Conservation (phyloP, 805 yeast species). For the Schwanniomyces polymorphus region DNA sequence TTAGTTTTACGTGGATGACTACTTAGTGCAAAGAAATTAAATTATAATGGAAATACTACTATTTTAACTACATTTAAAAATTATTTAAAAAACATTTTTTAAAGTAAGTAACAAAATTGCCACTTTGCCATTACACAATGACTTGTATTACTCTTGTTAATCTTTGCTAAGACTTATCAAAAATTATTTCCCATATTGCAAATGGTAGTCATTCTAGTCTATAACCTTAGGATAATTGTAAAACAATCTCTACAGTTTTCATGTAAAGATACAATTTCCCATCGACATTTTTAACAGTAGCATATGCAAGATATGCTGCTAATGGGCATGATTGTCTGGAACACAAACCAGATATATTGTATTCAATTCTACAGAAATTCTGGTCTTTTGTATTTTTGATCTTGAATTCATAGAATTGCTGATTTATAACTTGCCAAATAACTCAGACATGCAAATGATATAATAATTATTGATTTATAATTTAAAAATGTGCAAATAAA, state of each 20-base stretch:
- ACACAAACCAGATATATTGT: slow-evolving; percentile 93
- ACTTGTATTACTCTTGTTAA: slow-evolving; percentile 93
- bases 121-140: no score
- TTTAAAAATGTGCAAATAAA: not conserved
- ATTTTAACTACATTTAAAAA: no score
- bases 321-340: slow-evolving; percentile 92
- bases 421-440: slow-evolving; percentile 96
- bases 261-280: slow-evolving; percentile 84
- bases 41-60: no score
- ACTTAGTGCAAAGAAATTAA: no score
- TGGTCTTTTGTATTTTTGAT: slow-evolving; percentile 86
- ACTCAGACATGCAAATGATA: slow-evolving; percentile 53
- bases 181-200: slow-evolving; percentile 91
- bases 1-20: no score
- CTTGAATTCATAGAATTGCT: slow-evolving; percentile 93
- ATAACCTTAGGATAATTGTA: slow-evolving; percentile 88
- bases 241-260: slow-evolving; percentile 93
- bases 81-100: no score
- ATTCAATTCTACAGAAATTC: slow-evolving; percentile 92
- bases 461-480: not conserved
- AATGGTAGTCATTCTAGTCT: slow-evolving; percentile 81
- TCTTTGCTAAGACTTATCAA: slow-evolving; percentile 91
- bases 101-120: no score
- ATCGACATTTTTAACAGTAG: slow-evolving; percentile 78
- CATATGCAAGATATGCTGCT: slow-evolving; percentile 93